Evolutionary conservation across 108 stramenopile species (phyloP).

Genomic region (Cyclotella sp.): DNA sequence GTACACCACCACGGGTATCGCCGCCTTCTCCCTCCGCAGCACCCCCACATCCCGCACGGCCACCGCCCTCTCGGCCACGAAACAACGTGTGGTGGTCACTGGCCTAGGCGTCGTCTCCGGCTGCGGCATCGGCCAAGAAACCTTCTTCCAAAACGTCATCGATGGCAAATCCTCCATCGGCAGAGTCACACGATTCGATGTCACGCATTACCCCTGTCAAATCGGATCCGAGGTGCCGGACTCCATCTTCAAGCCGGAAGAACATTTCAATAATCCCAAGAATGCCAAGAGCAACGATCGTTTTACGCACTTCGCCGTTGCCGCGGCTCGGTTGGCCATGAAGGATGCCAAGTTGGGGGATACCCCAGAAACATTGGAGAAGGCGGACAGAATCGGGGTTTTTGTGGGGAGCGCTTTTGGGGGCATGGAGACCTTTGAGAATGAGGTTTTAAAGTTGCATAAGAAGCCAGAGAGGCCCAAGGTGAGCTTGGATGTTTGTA

Average conservation of each 20-base stretch:
- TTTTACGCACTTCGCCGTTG: conserved; percentile 96
- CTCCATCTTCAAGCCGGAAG: conserved; percentile 86
- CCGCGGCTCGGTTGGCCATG: conserved; percentile 87
- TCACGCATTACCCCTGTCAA: conserved; percentile 83
- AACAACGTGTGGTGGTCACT: conserved; percentile 90
- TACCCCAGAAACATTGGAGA: conserved; percentile 77
- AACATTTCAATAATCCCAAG: conserved; percentile 88
- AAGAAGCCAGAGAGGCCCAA: conserved; percentile 84
- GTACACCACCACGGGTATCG: conserved; percentile 4
- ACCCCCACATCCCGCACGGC: conserved; percentile 32
- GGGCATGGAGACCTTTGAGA: conserved; percentile 94
- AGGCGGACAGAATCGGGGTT: conserved; percentile 86
- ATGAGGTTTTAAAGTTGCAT: conserved; percentile 88
- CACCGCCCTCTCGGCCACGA: conserved; percentile 22
- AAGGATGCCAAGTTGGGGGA: conserved; percentile 87
- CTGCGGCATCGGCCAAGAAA: conserved; percentile 87
- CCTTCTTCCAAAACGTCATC: conserved; percentile 79
- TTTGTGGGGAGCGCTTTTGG: conserved; percentile 98
- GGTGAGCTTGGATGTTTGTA: conserved; percentile 56
- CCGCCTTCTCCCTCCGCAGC: conserved; percentile 24
- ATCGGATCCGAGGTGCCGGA: conserved; percentile 91
- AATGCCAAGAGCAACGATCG: conserved; percentile 92
- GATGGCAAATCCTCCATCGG: conserved; percentile 81
- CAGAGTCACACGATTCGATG: conserved; percentile 82
- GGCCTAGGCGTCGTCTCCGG: conserved; percentile 93